phyloP scores from a whole-genome alignment of 495 filamentous ascomycete genomes.

The Aspergillus cavernicola region DNA sequence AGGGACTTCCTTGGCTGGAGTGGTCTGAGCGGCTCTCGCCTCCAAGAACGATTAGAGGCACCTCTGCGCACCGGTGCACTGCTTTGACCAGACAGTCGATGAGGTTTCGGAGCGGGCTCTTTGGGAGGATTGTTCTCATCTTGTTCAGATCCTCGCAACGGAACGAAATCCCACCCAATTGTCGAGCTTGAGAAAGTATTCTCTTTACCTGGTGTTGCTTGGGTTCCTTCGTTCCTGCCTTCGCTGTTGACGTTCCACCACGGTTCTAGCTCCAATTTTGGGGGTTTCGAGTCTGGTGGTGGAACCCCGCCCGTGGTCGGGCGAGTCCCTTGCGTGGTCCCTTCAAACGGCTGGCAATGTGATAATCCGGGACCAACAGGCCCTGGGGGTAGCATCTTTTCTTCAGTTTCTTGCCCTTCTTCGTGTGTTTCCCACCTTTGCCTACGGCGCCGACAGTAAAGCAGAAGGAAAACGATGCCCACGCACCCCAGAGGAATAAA shows the following conservation, averaged over 20 bases:
- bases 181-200: constrained; percentile 29
- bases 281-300: constrained; percentile 28
- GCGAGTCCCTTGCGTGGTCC: constrained; percentile 17
- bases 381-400: constrained; percentile 23
- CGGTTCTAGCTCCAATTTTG: constrained; percentile 35
- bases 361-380: constrained; percentile 26
- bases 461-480: constrained; percentile 33
- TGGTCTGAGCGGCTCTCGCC: constrained; percentile 36
- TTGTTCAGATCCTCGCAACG: constrained; percentile 22
- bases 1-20: constrained; percentile 40
- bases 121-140: constrained; percentile 24
- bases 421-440: constrained; percentile 24
- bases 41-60: constrained; percentile 28
- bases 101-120: constrained; percentile 16
- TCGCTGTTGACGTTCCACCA: constrained; percentile 34
- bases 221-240: constrained; percentile 19
- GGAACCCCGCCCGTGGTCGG: constrained; percentile 7
- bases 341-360: constrained; percentile 28
- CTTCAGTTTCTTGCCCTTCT: constrained; percentile 21
- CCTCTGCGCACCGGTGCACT: constrained; percentile 32
- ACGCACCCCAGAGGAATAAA: constrained; percentile 38
- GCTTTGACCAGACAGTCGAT: constrained; percentile 30
- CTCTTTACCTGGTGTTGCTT: constrained; percentile 18
- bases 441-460: constrained; percentile 41
- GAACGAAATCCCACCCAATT: constrained; percentile 28